Percentiles rank a stretch among this genome's conserved stretches.
Evolutionary conservation across 2,329 filamentous ascomycete species (phyloP).

Genomic region (Aspergillus sp.): DNA sequence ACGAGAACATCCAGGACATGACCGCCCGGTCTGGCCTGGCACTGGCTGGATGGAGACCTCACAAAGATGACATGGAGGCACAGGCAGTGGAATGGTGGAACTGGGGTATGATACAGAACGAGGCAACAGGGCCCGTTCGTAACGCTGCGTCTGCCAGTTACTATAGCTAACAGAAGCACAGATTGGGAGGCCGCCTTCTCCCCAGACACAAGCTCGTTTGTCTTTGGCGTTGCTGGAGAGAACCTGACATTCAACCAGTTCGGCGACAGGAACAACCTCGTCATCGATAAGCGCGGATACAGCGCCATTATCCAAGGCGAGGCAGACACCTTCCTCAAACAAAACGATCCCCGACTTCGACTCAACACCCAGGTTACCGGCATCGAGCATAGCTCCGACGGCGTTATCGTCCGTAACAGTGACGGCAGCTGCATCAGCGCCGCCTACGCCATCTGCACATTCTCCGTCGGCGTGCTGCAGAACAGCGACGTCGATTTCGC

Average conservation of each 20-base stretch:
- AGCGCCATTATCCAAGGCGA: constrained; percentile 58
- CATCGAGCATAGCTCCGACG: constrained; percentile 53
- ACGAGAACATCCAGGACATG: constrained; percentile 61
- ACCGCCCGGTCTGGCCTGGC: constrained; percentile 60
- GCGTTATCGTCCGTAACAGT: constrained; percentile 54
- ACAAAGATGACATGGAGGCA: constrained; percentile 51
- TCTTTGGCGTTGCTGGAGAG: constrained; percentile 56
- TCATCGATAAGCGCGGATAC: constrained; percentile 62
- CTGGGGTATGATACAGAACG: constrained; percentile 34
- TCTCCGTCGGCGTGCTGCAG: constrained; percentile 68
- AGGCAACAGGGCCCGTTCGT: background rate
- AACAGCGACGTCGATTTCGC: constrained; percentile 59
- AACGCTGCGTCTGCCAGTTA: background rate
- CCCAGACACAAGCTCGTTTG: constrained; percentile 57
- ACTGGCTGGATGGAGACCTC: constrained; percentile 63
- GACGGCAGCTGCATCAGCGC: constrained; percentile 60
- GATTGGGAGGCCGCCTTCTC: constrained; percentile 61
- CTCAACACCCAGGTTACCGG: constrained; percentile 59
- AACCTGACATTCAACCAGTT: constrained; percentile 65
- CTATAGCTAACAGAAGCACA: constrained; percentile 5
- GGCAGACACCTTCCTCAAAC: constrained; percentile 56
- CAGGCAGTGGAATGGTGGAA: constrained; percentile 64
- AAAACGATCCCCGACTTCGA: constrained; percentile 53
- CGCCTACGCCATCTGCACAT: constrained; percentile 65
- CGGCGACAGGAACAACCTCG: constrained; percentile 62